Percentiles rank a stretch among this genome's conserved stretches.
Conservation (phyloP, 306 rosid genomes). For the Dalbergia cochinchinensis region DNA sequence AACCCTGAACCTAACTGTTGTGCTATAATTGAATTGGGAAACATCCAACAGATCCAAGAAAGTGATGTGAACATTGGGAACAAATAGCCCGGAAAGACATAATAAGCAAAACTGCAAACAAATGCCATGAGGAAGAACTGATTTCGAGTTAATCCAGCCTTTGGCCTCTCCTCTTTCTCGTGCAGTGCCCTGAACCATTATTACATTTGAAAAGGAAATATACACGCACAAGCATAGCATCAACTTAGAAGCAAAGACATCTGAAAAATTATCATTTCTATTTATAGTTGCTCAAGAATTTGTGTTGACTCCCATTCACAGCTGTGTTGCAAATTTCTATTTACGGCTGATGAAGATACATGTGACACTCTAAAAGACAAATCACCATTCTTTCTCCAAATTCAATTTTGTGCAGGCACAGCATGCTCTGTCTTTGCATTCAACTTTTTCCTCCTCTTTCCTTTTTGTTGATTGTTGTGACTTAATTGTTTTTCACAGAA, state of each 20-base stretch:
- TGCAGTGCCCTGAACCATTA: constrained; percentile 72
- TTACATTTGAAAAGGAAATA: background rate
- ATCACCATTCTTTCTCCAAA: background rate
- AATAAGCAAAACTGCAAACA: constrained; percentile 76
- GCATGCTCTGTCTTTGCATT: no score
- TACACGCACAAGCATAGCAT: background rate
- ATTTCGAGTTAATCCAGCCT: constrained; percentile 62
- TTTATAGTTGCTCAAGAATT: background rate
- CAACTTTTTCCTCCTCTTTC: no score
- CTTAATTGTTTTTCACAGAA: no score
- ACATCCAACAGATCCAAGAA: constrained; percentile 84
- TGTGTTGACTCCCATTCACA: background rate
- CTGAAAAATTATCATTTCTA: no score
- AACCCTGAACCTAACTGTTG: constrained; percentile 85
- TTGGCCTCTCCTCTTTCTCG: constrained; percentile 74
- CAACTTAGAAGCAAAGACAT: background rate
- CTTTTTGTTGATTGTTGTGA: no score
- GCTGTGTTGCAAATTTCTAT: background rate
- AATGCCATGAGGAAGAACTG: constrained; percentile 82
- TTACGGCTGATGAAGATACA: background rate
- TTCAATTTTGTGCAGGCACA: no score
- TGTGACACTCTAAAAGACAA: background rate
- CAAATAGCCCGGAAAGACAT: constrained; percentile 79
- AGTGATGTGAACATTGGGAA: constrained; percentile 76
- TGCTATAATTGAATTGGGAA: constrained; percentile 73